A percentile compares a stretch with the other conserved stretches of the same genome.
Conservation (phyloP, 2,329 filamentous ascomycete genomes). For the Fusarium sp. region DNA sequence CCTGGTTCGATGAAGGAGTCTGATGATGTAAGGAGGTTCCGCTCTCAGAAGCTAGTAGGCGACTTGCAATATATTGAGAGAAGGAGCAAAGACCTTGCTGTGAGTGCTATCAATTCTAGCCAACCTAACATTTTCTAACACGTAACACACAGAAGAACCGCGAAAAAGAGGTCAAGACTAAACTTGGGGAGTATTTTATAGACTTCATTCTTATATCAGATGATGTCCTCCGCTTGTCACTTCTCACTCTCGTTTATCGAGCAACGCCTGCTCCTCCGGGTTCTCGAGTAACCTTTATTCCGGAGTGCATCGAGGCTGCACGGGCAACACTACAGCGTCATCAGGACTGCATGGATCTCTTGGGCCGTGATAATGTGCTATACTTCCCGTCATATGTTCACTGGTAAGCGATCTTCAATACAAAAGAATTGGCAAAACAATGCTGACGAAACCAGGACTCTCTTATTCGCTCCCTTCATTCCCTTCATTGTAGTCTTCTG, state of each 20-base stretch:
- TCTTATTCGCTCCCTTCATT: conserved; percentile 63
- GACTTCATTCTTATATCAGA: conserved; percentile 53
- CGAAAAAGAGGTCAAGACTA: conserved; percentile 39
- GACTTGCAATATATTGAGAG: conserved; percentile 48
- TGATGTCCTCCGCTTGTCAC: conserved; percentile 56
- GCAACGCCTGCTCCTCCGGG: conserved; percentile 49
- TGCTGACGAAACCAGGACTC: conserved; percentile 50
- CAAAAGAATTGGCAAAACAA: rapidly evolving
- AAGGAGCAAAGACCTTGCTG: conserved; percentile 26
- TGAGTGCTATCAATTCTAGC: conserved; percentile 9
- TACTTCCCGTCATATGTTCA: conserved; percentile 56
- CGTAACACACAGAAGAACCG: conserved; percentile 19
- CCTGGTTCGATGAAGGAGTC: conserved; percentile 53
- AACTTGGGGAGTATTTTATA: conserved; percentile 48
- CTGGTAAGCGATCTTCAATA: conserved; percentile 50
- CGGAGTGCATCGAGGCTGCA: conserved; percentile 57
- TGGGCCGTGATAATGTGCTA: conserved; percentile 51
- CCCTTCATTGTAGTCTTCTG: conserved; percentile 66
- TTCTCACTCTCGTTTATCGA: conserved; percentile 57
- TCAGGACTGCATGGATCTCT: conserved; percentile 54
- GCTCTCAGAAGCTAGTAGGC: conserved; percentile 48
- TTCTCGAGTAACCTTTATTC: conserved; percentile 52
- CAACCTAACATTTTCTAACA: not conserved
- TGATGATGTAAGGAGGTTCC: conserved; percentile 48
- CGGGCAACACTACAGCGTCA: conserved; percentile 55